phyloP scores from a whole-genome alignment of 2,329 filamentous ascomycete species.

The Volutella citrinella region DNA sequence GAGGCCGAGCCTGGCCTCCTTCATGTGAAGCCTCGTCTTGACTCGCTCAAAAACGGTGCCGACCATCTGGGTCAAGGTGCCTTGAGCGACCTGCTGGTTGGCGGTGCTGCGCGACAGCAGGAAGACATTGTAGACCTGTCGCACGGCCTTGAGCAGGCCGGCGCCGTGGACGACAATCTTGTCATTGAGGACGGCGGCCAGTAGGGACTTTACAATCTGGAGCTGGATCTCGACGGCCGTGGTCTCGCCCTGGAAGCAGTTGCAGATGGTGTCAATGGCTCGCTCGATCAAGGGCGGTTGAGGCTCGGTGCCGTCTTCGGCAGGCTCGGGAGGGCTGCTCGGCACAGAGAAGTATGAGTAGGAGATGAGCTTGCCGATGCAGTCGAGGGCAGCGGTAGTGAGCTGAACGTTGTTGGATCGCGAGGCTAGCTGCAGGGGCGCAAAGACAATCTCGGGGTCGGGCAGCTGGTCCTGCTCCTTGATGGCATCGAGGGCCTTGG shows the following conservation, averaged over 20 bases:
- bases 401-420: conserved; percentile 81
- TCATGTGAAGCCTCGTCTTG: conserved; percentile 79
- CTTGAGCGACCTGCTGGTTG: conserved; percentile 96
- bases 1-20: conserved; percentile 69
- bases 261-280: conserved; percentile 98
- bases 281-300: conserved; percentile 83
- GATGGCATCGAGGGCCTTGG: conserved; percentile 80
- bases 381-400: conserved; percentile 88
- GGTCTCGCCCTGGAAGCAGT: conserved; percentile 96
- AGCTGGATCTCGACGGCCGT: conserved; percentile 90
- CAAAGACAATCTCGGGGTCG: conserved; percentile 88
- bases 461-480: conserved; percentile 81
- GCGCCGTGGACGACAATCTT: conserved; percentile 98
- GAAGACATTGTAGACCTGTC: conserved; percentile 99
- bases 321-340: conserved; percentile 35
- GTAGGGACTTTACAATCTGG: conserved; percentile 94
- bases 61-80: conserved; percentile 96
- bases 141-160: conserved; percentile 90
- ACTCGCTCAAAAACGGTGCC: conserved; percentile 97
- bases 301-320: conserved; percentile 38
- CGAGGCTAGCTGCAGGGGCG: conserved; percentile 84
- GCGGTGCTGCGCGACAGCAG: conserved; percentile 88
- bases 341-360: conserved; percentile 95
- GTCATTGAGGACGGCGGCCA: conserved; percentile 95
- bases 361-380: conserved; percentile 97